Evolutionary conservation across 2,329 filamentous ascomycete species (phyloP).

Genomic region (Allantophomopsis cytisporea): DNA sequence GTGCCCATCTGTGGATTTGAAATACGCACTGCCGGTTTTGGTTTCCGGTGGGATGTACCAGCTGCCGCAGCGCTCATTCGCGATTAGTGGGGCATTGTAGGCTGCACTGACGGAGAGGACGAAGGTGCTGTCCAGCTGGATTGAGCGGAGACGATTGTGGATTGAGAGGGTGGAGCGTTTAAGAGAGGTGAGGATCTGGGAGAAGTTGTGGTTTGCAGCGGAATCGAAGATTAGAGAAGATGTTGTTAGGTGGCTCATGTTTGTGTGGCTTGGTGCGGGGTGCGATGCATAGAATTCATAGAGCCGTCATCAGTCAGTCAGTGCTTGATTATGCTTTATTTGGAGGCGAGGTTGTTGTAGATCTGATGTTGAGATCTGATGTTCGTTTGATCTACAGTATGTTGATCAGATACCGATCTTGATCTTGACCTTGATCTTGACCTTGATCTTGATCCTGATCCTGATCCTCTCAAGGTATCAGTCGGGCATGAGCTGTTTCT

Average conservation of each 20-base stretch:
- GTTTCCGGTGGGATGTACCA: slow-evolving; percentile 68
- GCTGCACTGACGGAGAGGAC: slow-evolving; percentile 45
- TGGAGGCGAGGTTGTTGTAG: no score
- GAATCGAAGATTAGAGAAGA: slow-evolving; percentile 27
- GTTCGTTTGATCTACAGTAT: background rate
- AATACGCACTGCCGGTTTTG: slow-evolving; percentile 72
- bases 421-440: no score
- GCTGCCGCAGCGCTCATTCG: slow-evolving; percentile 90
- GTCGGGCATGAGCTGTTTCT: no score
- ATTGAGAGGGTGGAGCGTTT: slow-evolving; percentile 67
- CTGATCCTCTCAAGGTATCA: no score
- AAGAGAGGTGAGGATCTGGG: slow-evolving; percentile 54
- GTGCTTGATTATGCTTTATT: no score
- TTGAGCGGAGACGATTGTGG: slow-evolving; percentile 69
- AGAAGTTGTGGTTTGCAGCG: slow-evolving; percentile 49
- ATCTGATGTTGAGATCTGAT: background rate
- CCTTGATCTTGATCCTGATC: no score
- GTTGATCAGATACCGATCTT: no score
- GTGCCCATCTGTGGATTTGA: slow-evolving; percentile 97
- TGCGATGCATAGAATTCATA: no score
- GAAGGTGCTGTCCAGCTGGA: slow-evolving; percentile 64
- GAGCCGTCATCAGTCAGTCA: no score
- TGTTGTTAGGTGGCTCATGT: slow-evolving; percentile 26
- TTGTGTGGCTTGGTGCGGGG: background rate
- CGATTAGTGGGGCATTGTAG: slow-evolving; percentile 56